phyloP scores from a whole-genome alignment of 1,284 basidiomycete genomes.

The Trametes polyzona region DNA sequence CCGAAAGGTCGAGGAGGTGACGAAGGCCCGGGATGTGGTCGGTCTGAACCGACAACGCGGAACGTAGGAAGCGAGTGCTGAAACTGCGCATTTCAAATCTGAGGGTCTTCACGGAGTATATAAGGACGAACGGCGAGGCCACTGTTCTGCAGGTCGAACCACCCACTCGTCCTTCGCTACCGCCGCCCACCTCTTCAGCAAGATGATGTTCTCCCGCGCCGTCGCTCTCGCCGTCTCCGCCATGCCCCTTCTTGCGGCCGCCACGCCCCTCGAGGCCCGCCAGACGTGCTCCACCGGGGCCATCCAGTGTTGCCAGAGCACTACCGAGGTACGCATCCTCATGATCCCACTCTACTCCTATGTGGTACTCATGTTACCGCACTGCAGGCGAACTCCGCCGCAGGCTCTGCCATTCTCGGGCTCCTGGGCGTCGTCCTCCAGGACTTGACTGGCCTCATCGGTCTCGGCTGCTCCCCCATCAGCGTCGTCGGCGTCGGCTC shows the following conservation, averaged over 20 bases:
- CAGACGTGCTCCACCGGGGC: slow-evolving; percentile 27
- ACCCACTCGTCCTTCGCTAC: not conserved
- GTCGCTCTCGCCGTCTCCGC: slow-evolving; percentile 9
- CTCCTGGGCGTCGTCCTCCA: slow-evolving; percentile 30
- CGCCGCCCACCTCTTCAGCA: not conserved
- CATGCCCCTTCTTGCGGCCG: slow-evolving; percentile 21
- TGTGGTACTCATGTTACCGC: not conserved
- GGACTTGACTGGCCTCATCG: slow-evolving; percentile 29
- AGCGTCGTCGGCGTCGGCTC: slow-evolving; percentile 28
- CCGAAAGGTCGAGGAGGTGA: no score
- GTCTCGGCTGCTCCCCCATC: slow-evolving; percentile 34
- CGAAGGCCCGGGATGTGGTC: no score
- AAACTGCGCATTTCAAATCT: no score
- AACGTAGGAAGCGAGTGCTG: no score
- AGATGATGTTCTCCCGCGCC: not conserved
- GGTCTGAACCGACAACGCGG: no score
- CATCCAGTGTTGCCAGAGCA: slow-evolving; percentile 32
- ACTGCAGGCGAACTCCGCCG: slow-evolving; percentile 12
- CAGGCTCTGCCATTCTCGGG: slow-evolving; percentile 19
- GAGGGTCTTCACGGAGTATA: no score
- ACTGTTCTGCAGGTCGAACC: not conserved
- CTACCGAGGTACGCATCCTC: slow-evolving; percentile 3
- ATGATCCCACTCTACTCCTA: not conserved
- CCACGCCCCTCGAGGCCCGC: slow-evolving; percentile 17
- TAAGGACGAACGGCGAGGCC: not conserved